Conservation (phyloP, 129 eudicot genomes). For the Arctium minus region DNA sequence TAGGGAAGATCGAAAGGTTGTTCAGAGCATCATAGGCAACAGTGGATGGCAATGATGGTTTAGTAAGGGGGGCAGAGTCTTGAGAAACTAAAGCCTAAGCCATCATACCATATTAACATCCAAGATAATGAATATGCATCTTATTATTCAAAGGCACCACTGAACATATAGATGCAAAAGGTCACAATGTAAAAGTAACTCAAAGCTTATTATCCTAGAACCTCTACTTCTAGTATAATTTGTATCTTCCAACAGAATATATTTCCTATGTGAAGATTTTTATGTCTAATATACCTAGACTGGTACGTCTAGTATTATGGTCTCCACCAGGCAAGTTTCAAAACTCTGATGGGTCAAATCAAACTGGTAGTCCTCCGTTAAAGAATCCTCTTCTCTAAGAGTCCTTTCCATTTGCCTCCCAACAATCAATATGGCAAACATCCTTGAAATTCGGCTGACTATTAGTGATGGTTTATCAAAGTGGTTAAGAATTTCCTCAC, state of each 20-base stretch:
- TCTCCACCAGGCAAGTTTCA: neutral
- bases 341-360: neutral
- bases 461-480: neutral
- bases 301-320: neutral
- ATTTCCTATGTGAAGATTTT: neutral
- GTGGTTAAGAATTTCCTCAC: neutral
- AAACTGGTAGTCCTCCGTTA: neutral
- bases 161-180: no score
- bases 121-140: no score
- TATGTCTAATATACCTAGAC: neutral
- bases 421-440: neutral
- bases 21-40: no score
- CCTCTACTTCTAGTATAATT: no score
- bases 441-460: neutral
- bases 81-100: no score
- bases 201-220: no score
- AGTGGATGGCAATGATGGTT: no score
- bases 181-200: no score
- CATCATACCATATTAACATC: no score
- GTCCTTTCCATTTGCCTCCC: constrained; percentile 17
- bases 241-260: neutral
- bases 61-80: no score
- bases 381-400: neutral
- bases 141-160: no score
- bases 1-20: no score